Conservation (phyloP, 495 filamentous ascomycete species). For the Xylaria palmicola region DNA sequence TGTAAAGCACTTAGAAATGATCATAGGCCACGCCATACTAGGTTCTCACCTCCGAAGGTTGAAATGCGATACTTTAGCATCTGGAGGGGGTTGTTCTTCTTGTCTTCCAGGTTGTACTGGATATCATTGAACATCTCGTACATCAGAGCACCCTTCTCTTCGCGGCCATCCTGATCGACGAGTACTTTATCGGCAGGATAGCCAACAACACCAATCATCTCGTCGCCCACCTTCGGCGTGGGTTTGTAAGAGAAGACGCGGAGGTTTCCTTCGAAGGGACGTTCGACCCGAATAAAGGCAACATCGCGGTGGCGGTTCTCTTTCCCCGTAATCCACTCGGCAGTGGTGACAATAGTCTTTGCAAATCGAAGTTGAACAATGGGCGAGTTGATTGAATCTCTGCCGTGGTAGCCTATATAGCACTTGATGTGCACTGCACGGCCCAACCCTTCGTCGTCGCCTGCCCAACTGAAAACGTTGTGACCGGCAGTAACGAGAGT, state of each 20-base stretch:
- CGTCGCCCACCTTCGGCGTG: conserved; percentile 29
- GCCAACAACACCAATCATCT: conserved; percentile 39
- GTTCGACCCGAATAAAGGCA: conserved; percentile 38
- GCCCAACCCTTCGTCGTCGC: conserved; percentile 25
- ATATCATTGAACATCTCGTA: conserved; percentile 35
- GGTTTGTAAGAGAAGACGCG: conserved; percentile 27
- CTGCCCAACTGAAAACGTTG: conserved; percentile 37
- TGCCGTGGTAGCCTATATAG: conserved; percentile 42
- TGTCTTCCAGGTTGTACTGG: conserved; percentile 25
- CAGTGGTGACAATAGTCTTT: conserved; percentile 33
- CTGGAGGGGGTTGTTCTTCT: conserved; percentile 8
- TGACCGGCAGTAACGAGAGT: conserved; percentile 41
- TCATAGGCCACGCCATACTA: neutral
- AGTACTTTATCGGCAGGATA: conserved; percentile 38
- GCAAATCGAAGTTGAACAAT: conserved; percentile 34
- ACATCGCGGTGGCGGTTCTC: conserved; percentile 35
- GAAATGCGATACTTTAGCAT: conserved; percentile 42
- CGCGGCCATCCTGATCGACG: conserved; percentile 6
- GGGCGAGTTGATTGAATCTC: conserved; percentile 22
- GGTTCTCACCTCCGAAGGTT: conserved; percentile 34
- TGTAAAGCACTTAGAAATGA: conserved; percentile 11
- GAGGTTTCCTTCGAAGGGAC: conserved; percentile 35
- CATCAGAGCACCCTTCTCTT: conserved; percentile 41
- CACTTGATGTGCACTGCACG: conserved; percentile 33
- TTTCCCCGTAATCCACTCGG: conserved; percentile 32